Base-by-base conservation (phyloP, 106 monocot genomes). In the Dendrobium chrysotoxum region DNA sequence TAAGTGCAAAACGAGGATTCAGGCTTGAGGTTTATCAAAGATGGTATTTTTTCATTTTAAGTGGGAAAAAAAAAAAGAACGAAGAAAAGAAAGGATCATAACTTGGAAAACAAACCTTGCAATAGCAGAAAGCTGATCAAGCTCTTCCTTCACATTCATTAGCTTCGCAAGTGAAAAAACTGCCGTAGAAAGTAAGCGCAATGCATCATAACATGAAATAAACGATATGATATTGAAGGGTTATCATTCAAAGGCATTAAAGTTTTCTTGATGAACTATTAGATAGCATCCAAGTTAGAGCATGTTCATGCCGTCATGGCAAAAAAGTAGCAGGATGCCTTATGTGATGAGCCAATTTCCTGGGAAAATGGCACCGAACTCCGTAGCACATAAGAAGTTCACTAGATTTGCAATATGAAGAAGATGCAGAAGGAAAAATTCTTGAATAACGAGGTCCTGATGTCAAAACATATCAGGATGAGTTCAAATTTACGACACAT, bases 81-180 rank as follows among this genome's bases (percentile, higher is more conserved):
- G 1, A 75, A 21, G 46, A 76, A 76, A 41, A 23, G 3, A 39
- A 67, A 53, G 15, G 53, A 9, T 47, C 39, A n/a, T 40, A 75
- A 76, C 28, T 40, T 25, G 2, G 44, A 50, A 53, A 9, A 16
- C 83, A 28, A 38, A 94, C 98, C 98, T 92, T 79, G 98, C 98
- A 80, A 99, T 93, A 44, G 95, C 84, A 30, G 98, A 99, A 83
- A 99, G 86, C 68, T 91, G 78, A 55, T 86, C 81, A 73, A 57
- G 76, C 17, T 91, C 92, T 44, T 93, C 95, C 78, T 93, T 89
- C 76, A 95, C 89, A 88, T 99, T 95, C 98, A 99, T 99, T 75
- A 99, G 80, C 84, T 99, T 95, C 54, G 95, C 98, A 81, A 99
- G 95, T 15, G 98, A 85, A 81, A 87, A 99, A 84, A 93, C 98